Evolutionary conservation across 352 stramenopile species (phyloP).

Genomic region (Pythium rhizo-oryzae): DNA sequence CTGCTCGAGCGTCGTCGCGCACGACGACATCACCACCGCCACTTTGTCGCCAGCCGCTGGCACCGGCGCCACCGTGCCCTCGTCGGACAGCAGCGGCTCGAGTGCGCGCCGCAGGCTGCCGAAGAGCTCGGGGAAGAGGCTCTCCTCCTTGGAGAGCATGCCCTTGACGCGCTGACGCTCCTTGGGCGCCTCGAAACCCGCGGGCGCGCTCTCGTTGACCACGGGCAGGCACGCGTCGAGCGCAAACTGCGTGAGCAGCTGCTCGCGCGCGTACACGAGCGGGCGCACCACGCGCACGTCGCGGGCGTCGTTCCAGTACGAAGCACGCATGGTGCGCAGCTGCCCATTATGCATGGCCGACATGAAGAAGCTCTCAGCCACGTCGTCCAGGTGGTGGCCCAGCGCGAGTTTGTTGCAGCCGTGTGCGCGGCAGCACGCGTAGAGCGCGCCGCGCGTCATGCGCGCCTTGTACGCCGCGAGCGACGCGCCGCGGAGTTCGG

Average conservation of each 20-base stretch:
- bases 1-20: slow-evolving; percentile 17
- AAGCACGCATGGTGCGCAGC: slow-evolving; percentile 94
- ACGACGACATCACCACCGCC: slow-evolving; percentile 1
- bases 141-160: slow-evolving; percentile 91
- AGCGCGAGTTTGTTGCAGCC: slow-evolving; percentile 38
- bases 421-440: slow-evolving; percentile 35
- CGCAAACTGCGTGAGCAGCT: slow-evolving; percentile 73
- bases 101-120: slow-evolving; percentile 42
- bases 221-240: slow-evolving; percentile 86
- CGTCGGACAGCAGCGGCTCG: slow-evolving; percentile 59
- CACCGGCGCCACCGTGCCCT: slow-evolving; percentile 2
- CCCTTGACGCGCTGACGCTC: slow-evolving; percentile 95
- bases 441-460: slow-evolving; percentile 90
- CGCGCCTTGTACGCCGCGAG: slow-evolving; percentile 93
- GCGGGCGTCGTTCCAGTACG: slow-evolving; percentile 93
- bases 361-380: slow-evolving; percentile 97
- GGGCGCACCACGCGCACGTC: slow-evolving; percentile 94
- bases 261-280: slow-evolving; percentile 93
- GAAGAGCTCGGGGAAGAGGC: slow-evolving; percentile 74
- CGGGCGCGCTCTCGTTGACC: slow-evolving; percentile 97
- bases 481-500: slow-evolving; percentile 69
- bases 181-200: slow-evolving; percentile 96
- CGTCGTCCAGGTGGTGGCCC: slow-evolving; percentile 96
- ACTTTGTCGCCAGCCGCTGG: too few relatives aligned
- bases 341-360: slow-evolving; percentile 74